Conservation (phyloP, 305 asterid species). For the Lippia alba region DNA sequence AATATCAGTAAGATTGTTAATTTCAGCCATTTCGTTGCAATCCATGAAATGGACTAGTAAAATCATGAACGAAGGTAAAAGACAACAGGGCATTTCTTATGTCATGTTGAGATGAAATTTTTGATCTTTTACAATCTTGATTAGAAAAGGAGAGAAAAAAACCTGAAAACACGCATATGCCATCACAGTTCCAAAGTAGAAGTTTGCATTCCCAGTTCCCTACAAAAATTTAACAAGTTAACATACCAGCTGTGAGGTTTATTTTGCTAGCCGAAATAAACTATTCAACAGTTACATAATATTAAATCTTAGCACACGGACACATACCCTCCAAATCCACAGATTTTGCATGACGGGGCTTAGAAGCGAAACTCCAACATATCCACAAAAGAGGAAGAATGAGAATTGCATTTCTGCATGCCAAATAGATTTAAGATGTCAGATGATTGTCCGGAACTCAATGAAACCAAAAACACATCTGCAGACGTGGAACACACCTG, state of each 20-base stretch:
- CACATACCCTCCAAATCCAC: slow-evolving; percentile 98
- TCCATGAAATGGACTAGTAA: slow-evolving; percentile 1
- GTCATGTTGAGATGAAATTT: slow-evolving; percentile 8
- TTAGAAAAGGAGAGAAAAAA: slow-evolving; percentile 22
- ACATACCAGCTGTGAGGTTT: slow-evolving; percentile 16
- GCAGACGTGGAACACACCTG: slow-evolving; percentile 51
- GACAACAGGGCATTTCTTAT: not conserved
- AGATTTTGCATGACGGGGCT: slow-evolving; percentile 98
- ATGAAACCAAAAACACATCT: slow-evolving; percentile 19
- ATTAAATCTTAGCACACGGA: slow-evolving; percentile 25
- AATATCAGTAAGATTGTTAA: slow-evolving; percentile 1
- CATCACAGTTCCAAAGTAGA: slow-evolving; percentile 91
- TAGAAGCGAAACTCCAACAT: slow-evolving; percentile 82
- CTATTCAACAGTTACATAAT: slow-evolving; percentile 21
- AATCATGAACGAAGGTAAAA: slow-evolving; percentile 11
- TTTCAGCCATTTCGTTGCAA: slow-evolving; percentile 1
- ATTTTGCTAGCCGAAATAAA: slow-evolving; percentile 19
- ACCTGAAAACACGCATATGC: slow-evolving; percentile 98
- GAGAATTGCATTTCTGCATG: slow-evolving; percentile 86
- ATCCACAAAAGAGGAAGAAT: slow-evolving; percentile 90
- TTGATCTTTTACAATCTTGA: not conserved
- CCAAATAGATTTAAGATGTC: slow-evolving; percentile 33
- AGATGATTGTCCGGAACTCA: slow-evolving; percentile 29
- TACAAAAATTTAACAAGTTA: slow-evolving; percentile 45
- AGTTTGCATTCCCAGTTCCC: slow-evolving; percentile 99